Evolutionary conservation across 2,329 filamentous ascomycete genomes (phyloP).

Genomic region (Ophiostoma sp.): DNA sequence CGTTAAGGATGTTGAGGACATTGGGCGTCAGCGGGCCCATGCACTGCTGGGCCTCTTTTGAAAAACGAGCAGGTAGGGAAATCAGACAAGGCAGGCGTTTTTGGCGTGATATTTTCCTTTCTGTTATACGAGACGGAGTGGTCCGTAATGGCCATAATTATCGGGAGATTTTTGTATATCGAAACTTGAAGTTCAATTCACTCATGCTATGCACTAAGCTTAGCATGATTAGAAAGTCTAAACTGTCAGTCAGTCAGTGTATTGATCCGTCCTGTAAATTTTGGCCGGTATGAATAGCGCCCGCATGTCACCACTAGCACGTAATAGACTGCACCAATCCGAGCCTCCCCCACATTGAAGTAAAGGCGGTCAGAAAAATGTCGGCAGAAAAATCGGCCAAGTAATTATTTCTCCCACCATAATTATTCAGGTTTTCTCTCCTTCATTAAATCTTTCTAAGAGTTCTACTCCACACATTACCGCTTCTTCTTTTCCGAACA

Average conservation of each 20-base stretch:
- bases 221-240: too few relatives aligned
- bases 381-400: neutral
- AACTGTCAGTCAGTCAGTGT: too few relatives aligned
- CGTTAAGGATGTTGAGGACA: conserved; percentile 35
- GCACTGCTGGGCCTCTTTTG: conserved; percentile 42
- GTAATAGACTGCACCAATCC: too few relatives aligned
- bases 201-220: too few relatives aligned
- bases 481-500: neutral
- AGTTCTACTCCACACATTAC: neutral
- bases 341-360: neutral
- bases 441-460: neutral
- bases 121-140: neutral
- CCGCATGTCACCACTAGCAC: neutral
- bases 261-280: too few relatives aligned
- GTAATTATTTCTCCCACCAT: neutral
- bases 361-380: neutral
- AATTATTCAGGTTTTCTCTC: neutral
- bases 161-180: neutral
- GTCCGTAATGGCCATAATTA: neutral
- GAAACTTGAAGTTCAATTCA: too few relatives aligned
- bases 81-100: neutral
- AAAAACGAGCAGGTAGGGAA: conserved; percentile 13
- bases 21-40: conserved; percentile 47
- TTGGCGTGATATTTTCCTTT: neutral
- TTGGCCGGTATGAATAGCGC: neutral